Base-by-base conservation (phyloP, 768 basidiomycete species). In the Lactifluus subvellereus region DNA sequence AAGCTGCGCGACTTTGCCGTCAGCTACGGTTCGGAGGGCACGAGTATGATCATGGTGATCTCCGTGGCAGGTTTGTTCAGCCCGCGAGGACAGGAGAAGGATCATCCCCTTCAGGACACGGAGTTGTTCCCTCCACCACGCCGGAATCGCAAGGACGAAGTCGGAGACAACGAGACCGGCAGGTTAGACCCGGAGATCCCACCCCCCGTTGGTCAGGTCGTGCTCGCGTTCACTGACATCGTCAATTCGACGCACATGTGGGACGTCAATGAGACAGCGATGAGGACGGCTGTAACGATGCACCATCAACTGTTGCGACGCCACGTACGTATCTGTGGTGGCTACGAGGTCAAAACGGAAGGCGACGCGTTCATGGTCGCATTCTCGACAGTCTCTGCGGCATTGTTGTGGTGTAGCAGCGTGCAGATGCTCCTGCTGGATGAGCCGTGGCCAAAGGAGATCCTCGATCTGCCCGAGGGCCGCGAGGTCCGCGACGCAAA, bases 261-360 rank as follows among this genome's bases (percentile, higher is more conserved):
- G 96, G 97, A 99, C 69, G 86, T 84, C 47, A 98, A 98, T 69
- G 67, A 60, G 42, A 84, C 89, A 0, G 94, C 95, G 3, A 99
- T 98, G 95, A 85, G 89, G 22, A 89, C 88, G 0, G 94, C 95
- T 3, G 95, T 97, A 81, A 84, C 86, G 32, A 74, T 94, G 67
- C 97, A 99, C 75, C 95, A 98, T 72, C 80, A 77, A 55, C 79
- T 98, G 27, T 80, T 98, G 51, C 86, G 97, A 22, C 82, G 95
- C 6, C 86, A 89, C 64, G 77, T 98, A 37, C 85, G 96, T 33
- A 79, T 89, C 47, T 95, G 94, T 69, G 94, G 94, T 33, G 97
- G 97, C 1, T 99, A 98, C 73, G 94, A 98, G 76, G 96, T 98
- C 71, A 99, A 99, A 77, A 99, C 97, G 11, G 97, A 99, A 86